These are phyloP conservation scores for Rhodotorula toruloides DNA, from an alignment of 768 basidiomycete genomes.

Conservation along the genomic window DNA sequence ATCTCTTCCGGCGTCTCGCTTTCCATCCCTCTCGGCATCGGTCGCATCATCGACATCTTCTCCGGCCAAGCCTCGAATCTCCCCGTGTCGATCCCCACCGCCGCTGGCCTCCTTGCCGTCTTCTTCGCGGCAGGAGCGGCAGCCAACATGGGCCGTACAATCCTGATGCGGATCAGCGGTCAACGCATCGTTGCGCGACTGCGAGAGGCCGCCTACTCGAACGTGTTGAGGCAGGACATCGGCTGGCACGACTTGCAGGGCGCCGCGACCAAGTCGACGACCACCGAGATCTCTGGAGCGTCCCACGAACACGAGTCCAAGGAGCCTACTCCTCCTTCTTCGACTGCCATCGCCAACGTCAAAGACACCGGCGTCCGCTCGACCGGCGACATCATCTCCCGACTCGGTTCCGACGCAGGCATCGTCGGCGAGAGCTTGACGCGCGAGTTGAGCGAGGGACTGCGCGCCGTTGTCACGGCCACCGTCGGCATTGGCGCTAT, in stretches of 20 bases:
- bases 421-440: conserved; percentile 67
- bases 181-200: conserved; percentile 86
- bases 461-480: conserved; percentile 75
- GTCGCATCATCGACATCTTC: conserved; percentile 91
- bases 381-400: conserved; percentile 86
- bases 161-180: conserved; percentile 81
- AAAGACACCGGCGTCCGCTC: conserved; percentile 49
- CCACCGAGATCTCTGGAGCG: background rate
- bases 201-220: conserved; percentile 72
- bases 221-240: conserved; percentile 44
- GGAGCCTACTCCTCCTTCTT: no score
- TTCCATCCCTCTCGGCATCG: conserved; percentile 87
- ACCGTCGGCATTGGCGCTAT: conserved; percentile 97
- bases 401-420: conserved; percentile 82
- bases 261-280: conserved; percentile 9
- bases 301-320: background rate
- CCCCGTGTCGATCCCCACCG: conserved; percentile 69
- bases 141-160: conserved; percentile 76
- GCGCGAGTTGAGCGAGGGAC: conserved; percentile 52
- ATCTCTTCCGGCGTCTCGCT: conserved; percentile 87
- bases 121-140: conserved; percentile 80
- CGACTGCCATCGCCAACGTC: background rate
- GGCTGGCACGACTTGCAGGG: conserved; percentile 41
- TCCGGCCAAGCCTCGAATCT: conserved; percentile 54
- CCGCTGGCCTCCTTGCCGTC: conserved; percentile 65